These are phyloP conservation scores for Cyberlindnera bimundalis DNA, from an alignment of 805 yeast genomes.

Conservation along the genomic window DNA sequence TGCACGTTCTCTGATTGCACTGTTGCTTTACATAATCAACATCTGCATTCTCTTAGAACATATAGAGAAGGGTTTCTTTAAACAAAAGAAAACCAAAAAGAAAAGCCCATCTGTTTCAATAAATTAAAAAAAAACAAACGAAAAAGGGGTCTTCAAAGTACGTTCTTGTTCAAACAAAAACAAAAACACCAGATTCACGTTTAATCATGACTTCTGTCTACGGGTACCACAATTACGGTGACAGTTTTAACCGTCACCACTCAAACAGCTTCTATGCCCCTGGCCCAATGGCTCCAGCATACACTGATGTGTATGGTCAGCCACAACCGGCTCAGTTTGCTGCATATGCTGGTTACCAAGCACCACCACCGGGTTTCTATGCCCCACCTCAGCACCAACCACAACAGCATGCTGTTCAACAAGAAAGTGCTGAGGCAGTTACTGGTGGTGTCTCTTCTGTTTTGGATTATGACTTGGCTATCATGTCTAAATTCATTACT, in stretches of 20 bases:
- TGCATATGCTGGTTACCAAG: slow-evolving; percentile 8
- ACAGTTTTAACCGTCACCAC: slow-evolving; percentile 6
- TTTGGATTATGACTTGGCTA: slow-evolving; percentile 72
- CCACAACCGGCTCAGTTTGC: background rate
- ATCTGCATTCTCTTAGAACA: too few relatives aligned
- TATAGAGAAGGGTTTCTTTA: too few relatives aligned
- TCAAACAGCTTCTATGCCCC: slow-evolving; percentile 8
- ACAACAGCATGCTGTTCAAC: slow-evolving; percentile 12
- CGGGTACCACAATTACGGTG: slow-evolving; percentile 18
- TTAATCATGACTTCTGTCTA: slow-evolving; percentile 22
- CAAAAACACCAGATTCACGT: slow-evolving; percentile 5
- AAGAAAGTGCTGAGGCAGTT: slow-evolving; percentile 23
- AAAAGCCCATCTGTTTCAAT: too few relatives aligned
- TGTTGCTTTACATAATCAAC: too few relatives aligned
- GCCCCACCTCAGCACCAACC: slow-evolving; percentile 15
- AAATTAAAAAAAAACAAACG: too few relatives aligned
- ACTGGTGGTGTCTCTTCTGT: slow-evolving; percentile 75
- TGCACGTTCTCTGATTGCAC: background rate
- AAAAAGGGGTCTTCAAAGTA: too few relatives aligned
- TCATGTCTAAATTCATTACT: slow-evolving; percentile 78
- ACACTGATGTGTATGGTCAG: slow-evolving; percentile 4
- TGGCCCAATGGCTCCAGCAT: slow-evolving; percentile 2
- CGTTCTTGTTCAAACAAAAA: too few relatives aligned
- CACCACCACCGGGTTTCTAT: slow-evolving; percentile 8
- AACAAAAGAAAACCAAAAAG: too few relatives aligned